Evolutionary conservation across 2,329 filamentous ascomycete genomes (phyloP).

Genomic region (Xylaria multiplex): DNA sequence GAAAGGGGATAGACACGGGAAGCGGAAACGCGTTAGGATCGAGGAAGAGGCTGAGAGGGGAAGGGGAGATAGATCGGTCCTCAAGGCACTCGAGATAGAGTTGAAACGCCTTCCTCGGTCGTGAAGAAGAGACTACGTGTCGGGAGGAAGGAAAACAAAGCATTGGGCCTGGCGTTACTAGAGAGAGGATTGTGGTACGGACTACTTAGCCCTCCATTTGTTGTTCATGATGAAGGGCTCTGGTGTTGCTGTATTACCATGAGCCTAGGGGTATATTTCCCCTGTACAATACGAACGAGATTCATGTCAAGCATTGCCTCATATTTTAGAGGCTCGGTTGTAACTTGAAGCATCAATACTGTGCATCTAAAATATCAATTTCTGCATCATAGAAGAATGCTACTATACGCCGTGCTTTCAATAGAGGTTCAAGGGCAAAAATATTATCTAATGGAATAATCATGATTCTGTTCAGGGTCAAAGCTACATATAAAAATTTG

Average conservation of each 20-base stretch:
- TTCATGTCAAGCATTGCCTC: constrained; percentile 8
- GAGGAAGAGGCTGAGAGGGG: not conserved
- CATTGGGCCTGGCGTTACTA: constrained; percentile 36
- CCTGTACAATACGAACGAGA: constrained; percentile 33
- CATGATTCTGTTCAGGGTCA: not conserved
- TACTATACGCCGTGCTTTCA: not conserved
- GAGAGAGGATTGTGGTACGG: constrained; percentile 24
- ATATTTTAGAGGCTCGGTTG: not conserved
- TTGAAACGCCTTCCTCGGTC: not conserved
- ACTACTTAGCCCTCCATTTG: constrained; percentile 6
- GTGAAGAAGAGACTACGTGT: not conserved
- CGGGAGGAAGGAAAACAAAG: constrained; percentile 5
- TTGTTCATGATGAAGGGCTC: constrained; percentile 13
- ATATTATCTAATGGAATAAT: not conserved
- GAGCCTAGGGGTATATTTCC: constrained; percentile 13
- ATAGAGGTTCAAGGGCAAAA: not conserved
- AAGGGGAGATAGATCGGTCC: not conserved
- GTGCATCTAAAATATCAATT: not conserved
- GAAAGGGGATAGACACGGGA: too few species aligned
- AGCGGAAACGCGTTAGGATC: not conserved
- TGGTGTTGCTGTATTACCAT: constrained; percentile 25
- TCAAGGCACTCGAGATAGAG: not conserved
- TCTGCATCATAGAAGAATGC: not conserved
- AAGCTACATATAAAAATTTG: not conserved
- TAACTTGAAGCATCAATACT: not conserved